These are phyloP conservation scores for Hemileccinum impolitum DNA, from an alignment of 768 basidiomycete genomes.

Conservation along the genomic window DNA sequence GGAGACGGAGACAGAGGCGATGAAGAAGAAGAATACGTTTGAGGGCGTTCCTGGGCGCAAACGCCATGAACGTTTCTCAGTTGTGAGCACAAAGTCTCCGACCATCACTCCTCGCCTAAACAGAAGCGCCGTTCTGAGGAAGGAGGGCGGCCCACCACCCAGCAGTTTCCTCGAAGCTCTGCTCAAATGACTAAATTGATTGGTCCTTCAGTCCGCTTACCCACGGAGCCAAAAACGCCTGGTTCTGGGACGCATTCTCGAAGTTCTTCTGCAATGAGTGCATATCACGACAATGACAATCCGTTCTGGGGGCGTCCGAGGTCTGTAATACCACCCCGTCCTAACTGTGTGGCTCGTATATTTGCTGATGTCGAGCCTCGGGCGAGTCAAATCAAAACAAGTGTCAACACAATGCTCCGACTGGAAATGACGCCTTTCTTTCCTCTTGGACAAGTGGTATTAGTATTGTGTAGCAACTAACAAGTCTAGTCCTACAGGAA, in stretches of 20 bases:
- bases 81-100: slow-evolving; percentile 50
- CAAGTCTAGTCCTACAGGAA: too few species aligned
- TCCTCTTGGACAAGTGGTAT: too few species aligned
- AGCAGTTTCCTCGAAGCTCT: slow-evolving; percentile 42
- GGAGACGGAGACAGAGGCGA: slow-evolving; percentile 24
- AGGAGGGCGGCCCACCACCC: slow-evolving; percentile 50
- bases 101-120: slow-evolving; percentile 44
- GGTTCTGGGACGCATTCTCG: slow-evolving; percentile 36
- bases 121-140: slow-evolving; percentile 42
- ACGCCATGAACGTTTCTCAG: slow-evolving; percentile 68
- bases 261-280: slow-evolving; percentile 39
- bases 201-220: slow-evolving; percentile 41
- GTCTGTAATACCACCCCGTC: slow-evolving; percentile 32
- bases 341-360: too few species aligned
- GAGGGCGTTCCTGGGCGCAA: slow-evolving; percentile 86
- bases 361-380: too few species aligned
- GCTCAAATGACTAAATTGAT: neutral
- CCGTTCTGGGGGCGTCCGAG: slow-evolving; percentile 12
- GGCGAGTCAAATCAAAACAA: too few species aligned
- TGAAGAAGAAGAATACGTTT: slow-evolving; percentile 50
- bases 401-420: too few species aligned
- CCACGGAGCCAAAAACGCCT: slow-evolving; percentile 41
- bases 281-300: slow-evolving; percentile 21
- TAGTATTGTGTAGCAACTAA: too few species aligned
- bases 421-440: too few species aligned